Conservation (phyloP, 208 protist genomes). For the Trypanosoma boissoni region DNA sequence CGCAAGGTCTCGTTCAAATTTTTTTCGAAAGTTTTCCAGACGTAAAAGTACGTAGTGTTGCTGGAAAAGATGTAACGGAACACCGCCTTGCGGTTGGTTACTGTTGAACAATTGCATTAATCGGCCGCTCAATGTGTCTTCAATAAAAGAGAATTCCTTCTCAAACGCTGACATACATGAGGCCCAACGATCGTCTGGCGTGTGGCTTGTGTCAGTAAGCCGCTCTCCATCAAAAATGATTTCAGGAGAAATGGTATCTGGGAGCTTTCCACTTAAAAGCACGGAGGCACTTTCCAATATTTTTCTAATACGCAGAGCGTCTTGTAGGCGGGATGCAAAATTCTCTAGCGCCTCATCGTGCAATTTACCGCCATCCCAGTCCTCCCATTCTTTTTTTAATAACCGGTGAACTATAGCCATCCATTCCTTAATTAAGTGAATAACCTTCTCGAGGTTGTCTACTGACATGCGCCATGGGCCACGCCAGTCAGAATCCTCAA, state of each 20-base stretch:
- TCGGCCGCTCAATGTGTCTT: constrained; percentile 61
- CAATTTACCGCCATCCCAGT: constrained; percentile 73
- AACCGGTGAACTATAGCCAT: constrained; percentile 40
- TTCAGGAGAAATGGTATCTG: constrained; percentile 62
- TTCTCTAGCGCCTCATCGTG: constrained; percentile 69
- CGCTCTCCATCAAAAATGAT: constrained; percentile 67
- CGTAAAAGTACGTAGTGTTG: constrained; percentile 60
- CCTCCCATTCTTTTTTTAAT: constrained; percentile 57
- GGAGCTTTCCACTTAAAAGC: constrained; percentile 36
- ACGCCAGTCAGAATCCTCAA: constrained; percentile 72
- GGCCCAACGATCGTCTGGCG: constrained; percentile 46
- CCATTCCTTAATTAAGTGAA: constrained; percentile 73
- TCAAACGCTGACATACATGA: constrained; percentile 65
- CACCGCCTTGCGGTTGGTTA: constrained; percentile 28
- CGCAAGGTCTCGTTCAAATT: constrained; percentile 53
- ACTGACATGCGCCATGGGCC: constrained; percentile 76
- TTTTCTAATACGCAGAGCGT: constrained; percentile 72
- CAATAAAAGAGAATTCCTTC: constrained; percentile 80
- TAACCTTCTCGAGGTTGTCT: constrained; percentile 43
- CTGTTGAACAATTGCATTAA: constrained; percentile 48
- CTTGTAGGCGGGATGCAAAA: constrained; percentile 59
- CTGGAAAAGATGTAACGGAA: constrained; percentile 35
- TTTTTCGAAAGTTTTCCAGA: constrained; percentile 40
- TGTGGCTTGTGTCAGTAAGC: constrained; percentile 48
- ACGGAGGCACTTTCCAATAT: constrained; percentile 38